Base-by-base conservation (phyloP, 2,329 filamentous ascomycete genomes). In the Calonectria leucothoes region DNA sequence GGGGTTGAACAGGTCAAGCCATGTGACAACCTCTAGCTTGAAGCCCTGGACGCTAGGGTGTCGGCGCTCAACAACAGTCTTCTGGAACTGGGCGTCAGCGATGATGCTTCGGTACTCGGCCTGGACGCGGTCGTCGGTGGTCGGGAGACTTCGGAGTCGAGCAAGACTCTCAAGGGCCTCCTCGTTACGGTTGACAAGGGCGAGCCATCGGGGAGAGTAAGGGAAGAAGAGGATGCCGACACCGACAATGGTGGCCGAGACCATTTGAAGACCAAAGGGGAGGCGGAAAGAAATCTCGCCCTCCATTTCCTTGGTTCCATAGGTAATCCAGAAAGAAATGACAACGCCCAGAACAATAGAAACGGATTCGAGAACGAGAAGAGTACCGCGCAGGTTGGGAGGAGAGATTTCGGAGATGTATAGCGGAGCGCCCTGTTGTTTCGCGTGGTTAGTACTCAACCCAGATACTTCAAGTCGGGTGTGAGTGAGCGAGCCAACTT, bases 31-130 rank as follows among this genome's bases (percentile, higher is more conserved):
- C 73, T 89, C 88, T 0, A 89, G 84, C 70, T 84, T 86, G 14
- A 79, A 76, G 52, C 73, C 73, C 6, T 45, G 33, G 25, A 84
- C 84, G 20, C 86, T 66, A 17, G 69, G 69, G 51, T 70, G 55
- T 27, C 72, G 64, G 10, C 59, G 65, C 48, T 74, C 67, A 27
- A 37, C 25, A 6, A 74, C 23, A 15, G 66, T 81, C 55, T 85
- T 80, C 67, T 88, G 85, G 74, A 89, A 86, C 31, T 84, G 79
- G 4, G 87, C 86, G 69, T 90, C 88, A 2, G 86, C 84, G 1
- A 86, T 81, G 69, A 90, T 90, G 35, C 86, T 88, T 48, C 84
- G 83, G 83, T 84, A 88, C 73, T 90, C 88, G 33, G 83, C 78
- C 39, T 86, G 82, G 0, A 90, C 83, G 25, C 86, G 81, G 2